Conservation (phyloP, 306 rosid genomes). For the Medicago arabica region DNA sequence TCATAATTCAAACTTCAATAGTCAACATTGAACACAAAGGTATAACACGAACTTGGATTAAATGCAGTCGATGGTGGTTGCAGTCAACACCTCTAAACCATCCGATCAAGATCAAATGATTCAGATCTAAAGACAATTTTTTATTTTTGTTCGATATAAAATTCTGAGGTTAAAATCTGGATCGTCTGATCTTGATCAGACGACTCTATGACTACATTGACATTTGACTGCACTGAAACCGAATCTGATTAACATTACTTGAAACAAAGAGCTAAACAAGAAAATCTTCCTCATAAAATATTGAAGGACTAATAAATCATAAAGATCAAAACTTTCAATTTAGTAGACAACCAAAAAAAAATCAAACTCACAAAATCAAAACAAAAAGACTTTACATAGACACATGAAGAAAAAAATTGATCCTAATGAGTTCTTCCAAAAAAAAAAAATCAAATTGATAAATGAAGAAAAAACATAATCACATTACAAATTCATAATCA, state of each 20-base stretch:
- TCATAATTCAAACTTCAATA: constrained; percentile 28
- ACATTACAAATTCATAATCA: constrained; percentile 7
- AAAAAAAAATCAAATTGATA: constrained; percentile 6
- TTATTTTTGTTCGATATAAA: too few relatives aligned
- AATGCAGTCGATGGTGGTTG: too few relatives aligned
- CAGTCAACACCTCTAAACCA: too few relatives aligned
- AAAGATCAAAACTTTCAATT: constrained; percentile 2
- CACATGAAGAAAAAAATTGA: not conserved
- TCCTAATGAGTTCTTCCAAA: constrained; percentile 2
- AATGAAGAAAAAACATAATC: not conserved
- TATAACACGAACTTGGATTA: not conserved
- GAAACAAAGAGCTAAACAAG: not conserved
- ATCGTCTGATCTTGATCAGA: too few relatives aligned
- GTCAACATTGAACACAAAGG: constrained; percentile 36
- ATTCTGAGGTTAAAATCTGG: too few relatives aligned
- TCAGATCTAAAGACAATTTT: too few relatives aligned
- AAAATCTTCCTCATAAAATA: not conserved
- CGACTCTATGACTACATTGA: too few relatives aligned
- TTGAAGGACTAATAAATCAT: not conserved
- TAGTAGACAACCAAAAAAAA: constrained; percentile 7
- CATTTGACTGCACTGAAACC: too few relatives aligned
- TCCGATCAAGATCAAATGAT: too few relatives aligned
- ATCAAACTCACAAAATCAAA: constrained; percentile 1
- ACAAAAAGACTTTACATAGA: not conserved
- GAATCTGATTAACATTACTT: not conserved